phyloP scores from a whole-genome alignment of 495 filamentous ascomycete species.

The Xylaria castorea region DNA sequence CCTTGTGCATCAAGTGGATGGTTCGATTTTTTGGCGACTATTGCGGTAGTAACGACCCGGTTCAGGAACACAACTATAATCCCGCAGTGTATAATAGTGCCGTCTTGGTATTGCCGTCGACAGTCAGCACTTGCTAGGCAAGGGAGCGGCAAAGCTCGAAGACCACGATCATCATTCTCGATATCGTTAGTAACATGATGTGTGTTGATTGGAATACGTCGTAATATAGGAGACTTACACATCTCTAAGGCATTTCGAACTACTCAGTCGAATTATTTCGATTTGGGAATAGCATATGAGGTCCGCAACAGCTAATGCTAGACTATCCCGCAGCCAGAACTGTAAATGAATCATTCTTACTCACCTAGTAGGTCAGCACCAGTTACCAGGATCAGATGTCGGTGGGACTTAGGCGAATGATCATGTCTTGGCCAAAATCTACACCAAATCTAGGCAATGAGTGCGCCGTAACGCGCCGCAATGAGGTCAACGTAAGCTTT shows the following conservation, averaged over 20 bases:
- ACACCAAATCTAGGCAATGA: conserved; percentile 80
- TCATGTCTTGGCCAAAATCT: conserved; percentile 71
- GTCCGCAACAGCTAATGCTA: background rate
- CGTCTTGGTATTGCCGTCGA: background rate
- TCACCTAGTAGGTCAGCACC: background rate
- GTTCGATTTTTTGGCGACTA: background rate
- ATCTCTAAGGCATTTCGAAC: background rate
- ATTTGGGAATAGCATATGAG: background rate
- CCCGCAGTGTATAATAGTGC: background rate
- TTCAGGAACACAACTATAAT: background rate
- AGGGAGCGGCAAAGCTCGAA: background rate
- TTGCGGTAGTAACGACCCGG: background rate
- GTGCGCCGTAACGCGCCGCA: conserved; percentile 75
- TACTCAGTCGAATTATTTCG: background rate
- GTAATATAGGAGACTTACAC: background rate
- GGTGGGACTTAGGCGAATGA: conserved; percentile 25
- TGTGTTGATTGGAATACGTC: background rate
- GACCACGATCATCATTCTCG: background rate
- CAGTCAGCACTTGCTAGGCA: background rate
- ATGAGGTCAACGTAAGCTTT: conserved; percentile 73
- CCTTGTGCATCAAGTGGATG: too few relatives aligned
- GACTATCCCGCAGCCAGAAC: background rate
- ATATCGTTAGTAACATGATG: background rate
- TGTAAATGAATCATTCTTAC: background rate
- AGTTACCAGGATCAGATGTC: background rate